phyloP scores from a whole-genome alignment of 345 rosid genomes.

The Eucalyptus guilfoylei region DNA sequence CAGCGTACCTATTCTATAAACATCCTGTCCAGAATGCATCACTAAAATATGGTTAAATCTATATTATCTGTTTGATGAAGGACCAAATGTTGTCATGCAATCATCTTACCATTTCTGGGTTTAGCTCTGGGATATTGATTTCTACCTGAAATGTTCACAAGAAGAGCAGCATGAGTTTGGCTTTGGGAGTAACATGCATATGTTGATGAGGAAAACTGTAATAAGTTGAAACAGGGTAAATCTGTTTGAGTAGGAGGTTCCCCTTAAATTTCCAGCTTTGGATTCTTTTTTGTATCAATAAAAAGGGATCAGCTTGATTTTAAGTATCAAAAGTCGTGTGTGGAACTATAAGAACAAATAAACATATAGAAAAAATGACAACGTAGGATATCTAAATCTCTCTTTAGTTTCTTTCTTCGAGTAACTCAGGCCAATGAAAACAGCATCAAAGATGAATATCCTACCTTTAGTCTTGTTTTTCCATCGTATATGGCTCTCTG shows the following conservation, averaged over 20 bases:
- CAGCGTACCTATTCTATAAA: conserved; percentile 92
- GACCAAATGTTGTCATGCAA: background rate
- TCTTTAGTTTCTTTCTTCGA: background rate
- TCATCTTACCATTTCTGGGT: conserved; percentile 80
- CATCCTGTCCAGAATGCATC: conserved; percentile 50
- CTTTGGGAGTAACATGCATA: background rate
- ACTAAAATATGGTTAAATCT: background rate
- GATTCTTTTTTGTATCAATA: background rate
- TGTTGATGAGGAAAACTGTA: background rate
- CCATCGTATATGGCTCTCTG: conserved; percentile 65
- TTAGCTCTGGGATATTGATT: conserved; percentile 86
- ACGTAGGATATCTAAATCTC: background rate
- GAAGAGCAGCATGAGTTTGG: background rate
- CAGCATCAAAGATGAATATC: background rate
- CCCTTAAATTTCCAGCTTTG: background rate
- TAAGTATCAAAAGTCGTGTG: background rate
- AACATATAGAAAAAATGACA: background rate
- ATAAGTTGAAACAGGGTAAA: background rate
- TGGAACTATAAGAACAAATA: background rate
- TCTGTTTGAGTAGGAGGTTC: background rate
- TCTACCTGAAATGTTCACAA: conserved; percentile 48
- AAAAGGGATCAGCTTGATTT: background rate
- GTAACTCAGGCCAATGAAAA: background rate
- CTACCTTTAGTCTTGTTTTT: conserved; percentile 61
- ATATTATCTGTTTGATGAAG: background rate